Evolutionary conservation across 1,284 basidiomycete genomes (phyloP).

Genomic region (Porodaedalea pini): DNA sequence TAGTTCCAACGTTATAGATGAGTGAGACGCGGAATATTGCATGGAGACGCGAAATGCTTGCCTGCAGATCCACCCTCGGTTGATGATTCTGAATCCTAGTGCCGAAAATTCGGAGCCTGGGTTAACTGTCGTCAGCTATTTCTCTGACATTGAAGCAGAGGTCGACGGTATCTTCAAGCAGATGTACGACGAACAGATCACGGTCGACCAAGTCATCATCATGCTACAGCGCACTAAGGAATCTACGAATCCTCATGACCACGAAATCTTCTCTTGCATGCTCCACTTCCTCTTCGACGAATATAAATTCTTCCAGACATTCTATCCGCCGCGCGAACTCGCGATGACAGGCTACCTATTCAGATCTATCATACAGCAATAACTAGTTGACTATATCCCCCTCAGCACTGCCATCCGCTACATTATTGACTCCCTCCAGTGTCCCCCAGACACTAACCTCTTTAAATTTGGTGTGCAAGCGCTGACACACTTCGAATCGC

Average conservation of each 20-base stretch:
- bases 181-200: conserved; percentile 95
- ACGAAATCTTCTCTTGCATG: conserved; percentile 98
- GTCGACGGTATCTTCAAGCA: conserved; percentile 95
- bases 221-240: conserved; percentile 85
- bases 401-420: conserved; percentile 97
- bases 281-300: conserved; percentile 99
- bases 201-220: conserved; percentile 90
- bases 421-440: conserved; percentile 90
- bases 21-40: conserved; percentile 85
- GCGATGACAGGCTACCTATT: conserved; percentile 96
- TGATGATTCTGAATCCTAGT: conserved; percentile 92
- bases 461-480: conserved; percentile 97
- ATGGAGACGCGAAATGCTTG: conserved; percentile 92
- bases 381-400: conserved; percentile 92
- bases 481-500: conserved; percentile 81
- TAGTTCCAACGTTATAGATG: conserved; percentile 62
- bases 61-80: conserved; percentile 91
- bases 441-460: conserved; percentile 85
- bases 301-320: conserved; percentile 98
- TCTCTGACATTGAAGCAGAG: conserved; percentile 86
- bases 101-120: conserved; percentile 85
- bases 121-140: conserved; percentile 85
- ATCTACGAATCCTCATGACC: conserved; percentile 81
- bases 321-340: conserved; percentile 91
- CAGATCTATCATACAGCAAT: conserved; percentile 92